These are phyloP conservation scores for Penicillium sp. DNA, from an alignment of 2,329 filamentous ascomycete species.

Conservation along the genomic window DNA sequence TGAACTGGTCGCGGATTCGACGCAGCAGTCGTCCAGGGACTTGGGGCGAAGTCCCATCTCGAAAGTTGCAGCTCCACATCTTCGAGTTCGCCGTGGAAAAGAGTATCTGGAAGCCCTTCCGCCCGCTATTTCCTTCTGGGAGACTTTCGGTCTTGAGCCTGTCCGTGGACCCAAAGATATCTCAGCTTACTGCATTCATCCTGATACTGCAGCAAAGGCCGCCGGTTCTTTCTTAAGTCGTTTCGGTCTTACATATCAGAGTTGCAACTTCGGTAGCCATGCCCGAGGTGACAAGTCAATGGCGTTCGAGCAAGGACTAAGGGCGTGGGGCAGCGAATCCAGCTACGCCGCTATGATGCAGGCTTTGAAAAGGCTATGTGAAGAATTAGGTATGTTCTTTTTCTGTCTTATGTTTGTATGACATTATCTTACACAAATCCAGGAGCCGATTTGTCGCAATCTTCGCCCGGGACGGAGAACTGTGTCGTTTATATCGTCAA, in stretches of 20 bases:
- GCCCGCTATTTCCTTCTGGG: conserved; percentile 60
- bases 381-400: conserved; percentile 35
- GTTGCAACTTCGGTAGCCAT: conserved; percentile 57
- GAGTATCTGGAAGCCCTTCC: conserved; percentile 56
- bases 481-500: conserved; percentile 61
- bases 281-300: conserved; percentile 42
- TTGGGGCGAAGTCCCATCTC: conserved; percentile 36
- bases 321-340: conserved; percentile 36
- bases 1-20: conserved; percentile 17
- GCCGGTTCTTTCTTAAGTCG: conserved; percentile 54
- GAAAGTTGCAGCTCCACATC: conserved; percentile 50
- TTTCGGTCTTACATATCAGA: conserved; percentile 55
- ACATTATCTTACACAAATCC: conserved; percentile 1
- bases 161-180: conserved; percentile 57
- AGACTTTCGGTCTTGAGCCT: conserved; percentile 58
- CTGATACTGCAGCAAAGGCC: conserved; percentile 47
- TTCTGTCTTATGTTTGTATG: conserved; percentile 5
- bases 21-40: conserved; percentile 28
- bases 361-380: conserved; percentile 33
- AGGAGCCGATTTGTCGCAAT: conserved; percentile 38
- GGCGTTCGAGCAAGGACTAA: conserved; percentile 38
- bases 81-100: conserved; percentile 55
- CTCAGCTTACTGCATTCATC: conserved; percentile 57
- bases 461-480: conserved; percentile 37
- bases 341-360: conserved; percentile 37